Evolutionary conservation across 2,329 filamentous ascomycete species (phyloP).

Genomic region (Acephala macrosclerotiorum): DNA sequence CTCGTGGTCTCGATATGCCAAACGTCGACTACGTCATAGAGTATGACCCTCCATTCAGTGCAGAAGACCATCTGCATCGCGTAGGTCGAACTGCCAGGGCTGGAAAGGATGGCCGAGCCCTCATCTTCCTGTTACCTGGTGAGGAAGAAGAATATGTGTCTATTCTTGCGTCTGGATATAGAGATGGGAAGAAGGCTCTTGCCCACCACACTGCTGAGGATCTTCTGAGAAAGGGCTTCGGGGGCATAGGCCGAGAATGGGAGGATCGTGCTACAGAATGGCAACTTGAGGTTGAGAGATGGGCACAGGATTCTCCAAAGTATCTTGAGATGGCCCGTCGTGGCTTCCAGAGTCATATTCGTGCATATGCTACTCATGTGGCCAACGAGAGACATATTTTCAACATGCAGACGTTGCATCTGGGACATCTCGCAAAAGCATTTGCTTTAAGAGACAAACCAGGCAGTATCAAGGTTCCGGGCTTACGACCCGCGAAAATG

Average conservation of each 20-base stretch:
- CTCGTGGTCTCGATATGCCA: conserved; percentile 92
- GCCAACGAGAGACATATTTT: conserved; percentile 86
- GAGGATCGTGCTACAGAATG: conserved; percentile 72
- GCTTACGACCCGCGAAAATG: conserved; percentile 50
- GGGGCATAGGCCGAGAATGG: conserved; percentile 60
- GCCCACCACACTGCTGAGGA: conserved; percentile 69
- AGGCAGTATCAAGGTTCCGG: conserved; percentile 73
- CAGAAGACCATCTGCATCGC: conserved; percentile 92
- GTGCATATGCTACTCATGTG: conserved; percentile 94
- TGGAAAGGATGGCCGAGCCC: conserved; percentile 84
- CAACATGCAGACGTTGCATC: conserved; percentile 88
- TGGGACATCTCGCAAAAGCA: conserved; percentile 93
- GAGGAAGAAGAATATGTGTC: conserved; percentile 89
- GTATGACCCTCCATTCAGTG: conserved; percentile 93
- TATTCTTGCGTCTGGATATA: conserved; percentile 50
- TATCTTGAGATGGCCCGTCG: conserved; percentile 82
- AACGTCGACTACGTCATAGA: conserved; percentile 95
- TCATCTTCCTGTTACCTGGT: conserved; percentile 90
- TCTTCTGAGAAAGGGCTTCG: conserved; percentile 71
- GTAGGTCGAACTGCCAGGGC: conserved; percentile 95
- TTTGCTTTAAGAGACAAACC: conserved; percentile 91
- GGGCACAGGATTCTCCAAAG: conserved; percentile 68
- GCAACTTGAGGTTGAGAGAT: conserved; percentile 71
- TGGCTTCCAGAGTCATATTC: conserved; percentile 89
- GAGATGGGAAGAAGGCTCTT: conserved; percentile 68